Evolutionary conservation across 768 basidiomycete genomes (phyloP), one percentile per base, ranked within the genome.

Genomic region (Suillus weaverae): DNA sequence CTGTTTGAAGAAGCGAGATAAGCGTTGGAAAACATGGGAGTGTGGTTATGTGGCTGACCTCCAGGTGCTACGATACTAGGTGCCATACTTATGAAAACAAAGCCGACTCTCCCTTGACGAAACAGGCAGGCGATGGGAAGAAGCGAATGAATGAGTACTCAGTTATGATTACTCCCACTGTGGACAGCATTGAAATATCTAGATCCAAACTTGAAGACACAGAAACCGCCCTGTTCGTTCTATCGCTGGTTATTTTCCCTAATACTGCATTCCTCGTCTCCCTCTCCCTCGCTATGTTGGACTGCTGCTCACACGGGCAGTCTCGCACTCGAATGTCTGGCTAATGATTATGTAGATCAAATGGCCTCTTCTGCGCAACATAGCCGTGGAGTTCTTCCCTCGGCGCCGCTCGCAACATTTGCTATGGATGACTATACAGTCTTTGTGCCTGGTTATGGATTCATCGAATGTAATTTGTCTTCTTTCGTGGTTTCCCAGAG

Each of bases 1-100:
- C 89, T 90, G 70, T 20, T 61, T 32, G 43, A 59, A 18, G n/a
- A 14, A 20, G 7, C 20, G 59, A 5, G 66, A 70, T 61, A 11
- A 63, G 43, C 56, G 22, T 36, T 35, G 33, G 6, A n/a, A 32
- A 30, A 41, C 39, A 22, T 57, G 14, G 56, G 44, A 51, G 8
- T 36, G 33, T n/a, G 22, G 59, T 18, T 48, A 4, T 61, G 22
- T 30, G 16, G 50, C 60, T 20, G 14, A 74, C 73, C 72, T 70
- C 75, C 66, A 44, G 67, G 70, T 51, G 70, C 68, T n/a, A 33
- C 53, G 10, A 56, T 61, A 1, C 57, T 68, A 32, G 68, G 74
- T 57, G 70, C 65, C 75, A 74, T 74, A n/a, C n/a, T n/a, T n/a
- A 18, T 4, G 50, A 26, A 4, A 66, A 61, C 26, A 32, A 18